Percentiles rank a stretch among this genome's conserved stretches.
Conservation (phyloP, 2,329 filamentous ascomycete genomes). For the Penicillium sp. region DNA sequence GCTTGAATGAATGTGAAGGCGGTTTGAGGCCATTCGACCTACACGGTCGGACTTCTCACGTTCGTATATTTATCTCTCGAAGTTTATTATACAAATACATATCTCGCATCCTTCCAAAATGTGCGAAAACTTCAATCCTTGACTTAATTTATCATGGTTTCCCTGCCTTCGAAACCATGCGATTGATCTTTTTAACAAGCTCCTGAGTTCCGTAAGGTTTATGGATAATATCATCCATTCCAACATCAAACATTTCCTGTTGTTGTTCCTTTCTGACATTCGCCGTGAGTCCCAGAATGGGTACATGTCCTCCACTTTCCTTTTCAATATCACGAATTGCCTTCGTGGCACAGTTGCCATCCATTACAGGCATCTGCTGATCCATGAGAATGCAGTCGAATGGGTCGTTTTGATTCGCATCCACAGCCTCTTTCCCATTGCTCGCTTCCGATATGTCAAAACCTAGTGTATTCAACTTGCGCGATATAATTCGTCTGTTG, state of each 20-base stretch:
- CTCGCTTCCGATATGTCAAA: constrained; percentile 37
- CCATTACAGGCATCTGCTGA: constrained; percentile 81
- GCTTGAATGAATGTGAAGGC: background rate
- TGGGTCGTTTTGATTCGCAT: constrained; percentile 31
- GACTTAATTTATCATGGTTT: background rate
- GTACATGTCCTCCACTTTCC: constrained; percentile 44
- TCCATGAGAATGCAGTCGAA: constrained; percentile 74
- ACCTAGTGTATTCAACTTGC: constrained; percentile 37
- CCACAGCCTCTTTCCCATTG: constrained; percentile 46
- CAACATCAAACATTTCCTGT: constrained; percentile 65
- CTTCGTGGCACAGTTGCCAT: constrained; percentile 70
- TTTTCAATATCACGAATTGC: constrained; percentile 67
- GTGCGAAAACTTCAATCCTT: background rate
- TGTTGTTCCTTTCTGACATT: constrained; percentile 76
- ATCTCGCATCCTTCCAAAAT: background rate
- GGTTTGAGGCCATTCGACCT: too few relatives aligned
- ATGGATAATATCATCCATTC: constrained; percentile 74
- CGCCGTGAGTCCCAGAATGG: constrained; percentile 55
- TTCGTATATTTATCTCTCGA: background rate
- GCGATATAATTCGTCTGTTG: constrained; percentile 41
- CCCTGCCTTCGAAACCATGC: constrained; percentile 36
- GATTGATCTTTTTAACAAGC: constrained; percentile 64
- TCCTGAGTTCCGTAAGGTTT: constrained; percentile 79
- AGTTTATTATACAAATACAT: background rate
- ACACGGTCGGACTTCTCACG: too few relatives aligned